These are phyloP conservation scores for Aschersonia sp. DNA, from an alignment of 2,329 filamentous ascomycete genomes.

Conservation along the genomic window DNA sequence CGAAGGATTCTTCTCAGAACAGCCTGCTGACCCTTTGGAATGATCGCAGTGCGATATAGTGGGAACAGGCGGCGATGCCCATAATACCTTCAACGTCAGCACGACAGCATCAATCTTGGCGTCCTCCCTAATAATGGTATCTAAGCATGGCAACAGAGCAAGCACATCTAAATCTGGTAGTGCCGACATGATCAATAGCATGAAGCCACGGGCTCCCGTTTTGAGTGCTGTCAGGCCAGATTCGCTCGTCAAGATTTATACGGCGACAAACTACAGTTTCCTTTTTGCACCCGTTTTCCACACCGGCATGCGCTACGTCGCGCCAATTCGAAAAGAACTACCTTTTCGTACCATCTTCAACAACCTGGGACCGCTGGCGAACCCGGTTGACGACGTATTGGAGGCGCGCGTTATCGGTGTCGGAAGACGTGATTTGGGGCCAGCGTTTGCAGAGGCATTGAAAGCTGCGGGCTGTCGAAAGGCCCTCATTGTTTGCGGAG, in stretches of 20 bases:
- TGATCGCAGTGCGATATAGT: slow-evolving; percentile 67
- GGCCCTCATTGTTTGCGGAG: slow-evolving; percentile 81
- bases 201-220: slow-evolving; percentile 56
- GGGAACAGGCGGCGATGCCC: slow-evolving; percentile 87
- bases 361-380: slow-evolving; percentile 80
- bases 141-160: slow-evolving; percentile 92
- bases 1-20: too few species aligned
- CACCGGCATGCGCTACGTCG: slow-evolving; percentile 82
- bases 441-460: slow-evolving; percentile 77
- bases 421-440: slow-evolving; percentile 72
- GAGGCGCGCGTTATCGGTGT: slow-evolving; percentile 92
- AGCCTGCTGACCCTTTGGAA: neutral
- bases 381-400: slow-evolving; percentile 70
- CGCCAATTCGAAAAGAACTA: slow-evolving; percentile 71
- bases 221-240: slow-evolving; percentile 59
- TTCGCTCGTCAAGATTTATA: slow-evolving; percentile 61
- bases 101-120: slow-evolving; percentile 89
- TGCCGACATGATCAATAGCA: slow-evolving; percentile 73
- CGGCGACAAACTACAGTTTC: slow-evolving; percentile 79
- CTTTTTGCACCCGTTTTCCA: slow-evolving; percentile 94
- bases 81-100: slow-evolving; percentile 97
- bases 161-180: slow-evolving; percentile 93
- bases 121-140: slow-evolving; percentile 69
- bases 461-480: slow-evolving; percentile 63
- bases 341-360: slow-evolving; percentile 98